phyloP scores from a whole-genome alignment of 2,329 filamentous ascomycete species.

The Cercospora sp. region DNA sequence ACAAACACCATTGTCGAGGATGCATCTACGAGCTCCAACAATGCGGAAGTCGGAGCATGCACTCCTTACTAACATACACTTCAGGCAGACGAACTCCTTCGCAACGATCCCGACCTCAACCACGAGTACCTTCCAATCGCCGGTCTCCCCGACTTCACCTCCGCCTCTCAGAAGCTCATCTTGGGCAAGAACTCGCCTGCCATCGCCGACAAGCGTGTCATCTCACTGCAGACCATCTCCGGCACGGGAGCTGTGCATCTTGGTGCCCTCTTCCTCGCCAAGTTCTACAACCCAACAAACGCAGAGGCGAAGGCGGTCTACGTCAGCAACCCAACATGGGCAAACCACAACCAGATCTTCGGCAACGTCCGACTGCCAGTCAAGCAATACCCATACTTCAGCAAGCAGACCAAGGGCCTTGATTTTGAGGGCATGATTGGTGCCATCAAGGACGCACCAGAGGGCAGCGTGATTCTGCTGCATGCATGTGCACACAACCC shows the following conservation, averaged over 20 bases:
- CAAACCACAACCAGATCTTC: constrained; percentile 99
- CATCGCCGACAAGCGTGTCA: constrained; percentile 76
- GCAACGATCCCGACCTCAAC: constrained; percentile 85
- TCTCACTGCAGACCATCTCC: constrained; percentile 91
- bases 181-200: constrained; percentile 79
- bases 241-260: constrained; percentile 94
- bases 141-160: constrained; percentile 80
- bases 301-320: constrained; percentile 72
- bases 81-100: constrained; percentile 87
- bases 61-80: background rate
- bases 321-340: constrained; percentile 94
- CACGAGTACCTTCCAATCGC: constrained; percentile 98
- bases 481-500: constrained; percentile 98
- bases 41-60: background rate
- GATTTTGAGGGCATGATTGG: constrained; percentile 87
- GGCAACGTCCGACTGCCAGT: constrained; percentile 78
- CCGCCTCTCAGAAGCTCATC: constrained; percentile 87
- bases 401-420: constrained; percentile 81
- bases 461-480: constrained; percentile 82
- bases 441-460: constrained; percentile 68
- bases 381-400: constrained; percentile 91
- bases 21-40: background rate
- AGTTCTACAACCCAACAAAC: constrained; percentile 70
- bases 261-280: constrained; percentile 88
- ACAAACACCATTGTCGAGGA: background rate